phyloP scores from a whole-genome alignment of 805 yeast species.

The Candida verbasci region DNA sequence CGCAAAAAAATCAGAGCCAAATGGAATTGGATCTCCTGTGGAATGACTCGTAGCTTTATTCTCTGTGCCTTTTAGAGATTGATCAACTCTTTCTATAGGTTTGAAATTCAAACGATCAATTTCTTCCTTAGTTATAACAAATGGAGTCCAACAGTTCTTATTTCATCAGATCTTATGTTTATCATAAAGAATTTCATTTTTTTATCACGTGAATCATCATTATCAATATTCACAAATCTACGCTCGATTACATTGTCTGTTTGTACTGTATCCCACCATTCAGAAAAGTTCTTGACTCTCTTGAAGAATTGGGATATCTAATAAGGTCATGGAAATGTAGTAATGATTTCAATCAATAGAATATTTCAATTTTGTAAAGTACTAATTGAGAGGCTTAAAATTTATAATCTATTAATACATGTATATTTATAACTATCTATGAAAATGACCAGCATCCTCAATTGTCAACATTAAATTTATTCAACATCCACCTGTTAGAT shows the following conservation, averaged over 20 bases:
- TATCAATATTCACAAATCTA: not conserved
- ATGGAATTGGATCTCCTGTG: too few relatives aligned
- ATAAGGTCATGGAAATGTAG: not conserved
- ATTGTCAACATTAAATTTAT: not conserved
- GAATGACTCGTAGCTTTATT: too few relatives aligned
- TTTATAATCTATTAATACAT: not conserved
- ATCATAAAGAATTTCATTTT: not conserved
- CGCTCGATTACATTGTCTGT: not conserved
- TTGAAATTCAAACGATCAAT: not conserved
- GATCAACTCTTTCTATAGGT: not conserved
- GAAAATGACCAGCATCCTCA: constrained; percentile 4
- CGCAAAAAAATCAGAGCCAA: too few relatives aligned
- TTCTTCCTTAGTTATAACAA: not conserved
- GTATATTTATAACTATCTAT: too few relatives aligned
- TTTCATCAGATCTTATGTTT: not conserved
- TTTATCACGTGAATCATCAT: not conserved
- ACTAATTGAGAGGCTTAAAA: not conserved
- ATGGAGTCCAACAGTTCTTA: not conserved
- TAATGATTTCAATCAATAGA: not conserved
- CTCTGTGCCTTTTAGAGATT: not conserved
- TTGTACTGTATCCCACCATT: not conserved
- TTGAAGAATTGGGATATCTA: not conserved
- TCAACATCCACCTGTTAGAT: too few relatives aligned
- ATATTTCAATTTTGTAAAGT: not conserved
- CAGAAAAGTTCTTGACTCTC: not conserved